These are phyloP conservation scores for Candida arabinofermentans DNA, from an alignment of 805 yeast genomes.

Conservation along the genomic window DNA sequence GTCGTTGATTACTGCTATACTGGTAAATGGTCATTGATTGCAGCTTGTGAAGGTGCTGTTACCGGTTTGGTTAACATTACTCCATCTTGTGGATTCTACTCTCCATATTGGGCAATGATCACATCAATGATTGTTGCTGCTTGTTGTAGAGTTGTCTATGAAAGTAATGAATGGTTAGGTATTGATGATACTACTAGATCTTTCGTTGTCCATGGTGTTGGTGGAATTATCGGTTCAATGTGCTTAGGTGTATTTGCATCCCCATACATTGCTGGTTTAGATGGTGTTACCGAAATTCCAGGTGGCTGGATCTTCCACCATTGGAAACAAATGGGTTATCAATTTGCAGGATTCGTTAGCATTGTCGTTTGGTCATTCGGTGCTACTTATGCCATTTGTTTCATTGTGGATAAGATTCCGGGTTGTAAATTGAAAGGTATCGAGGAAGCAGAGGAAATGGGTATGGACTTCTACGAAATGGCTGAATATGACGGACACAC, in stretches of 20 bases:
- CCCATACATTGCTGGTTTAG: slow-evolving; percentile 39
- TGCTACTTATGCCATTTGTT: slow-evolving; percentile 40
- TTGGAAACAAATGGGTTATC: slow-evolving; percentile 43
- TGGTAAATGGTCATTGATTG: slow-evolving; percentile 37
- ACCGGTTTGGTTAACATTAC: slow-evolving; percentile 44
- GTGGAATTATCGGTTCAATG: slow-evolving; percentile 43
- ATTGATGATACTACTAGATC: slow-evolving; percentile 45
- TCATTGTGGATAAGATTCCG: slow-evolving; percentile 47
- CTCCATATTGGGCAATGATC: slow-evolving; percentile 44
- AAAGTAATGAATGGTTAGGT: slow-evolving; percentile 37
- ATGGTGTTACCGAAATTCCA: slow-evolving; percentile 38
- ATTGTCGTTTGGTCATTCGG: slow-evolving; percentile 42
- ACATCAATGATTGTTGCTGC: slow-evolving; percentile 38
- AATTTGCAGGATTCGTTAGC: slow-evolving; percentile 41
- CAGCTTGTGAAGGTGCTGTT: slow-evolving; percentile 45
- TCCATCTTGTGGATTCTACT: slow-evolving; percentile 42
- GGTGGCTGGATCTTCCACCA: slow-evolving; percentile 47
- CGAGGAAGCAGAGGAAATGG: slow-evolving; percentile 46
- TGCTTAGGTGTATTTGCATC: slow-evolving; percentile 44
- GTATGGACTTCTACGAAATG: slow-evolving; percentile 49
- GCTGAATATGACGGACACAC: slow-evolving; percentile 40
- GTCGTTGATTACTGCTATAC: slow-evolving; percentile 37
- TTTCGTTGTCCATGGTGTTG: slow-evolving; percentile 43
- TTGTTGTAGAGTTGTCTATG: slow-evolving; percentile 33
- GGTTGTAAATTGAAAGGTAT: slow-evolving; percentile 43